phyloP scores from a whole-genome alignment of 768 basidiomycete genomes.

The Amanita brunnescens region DNA sequence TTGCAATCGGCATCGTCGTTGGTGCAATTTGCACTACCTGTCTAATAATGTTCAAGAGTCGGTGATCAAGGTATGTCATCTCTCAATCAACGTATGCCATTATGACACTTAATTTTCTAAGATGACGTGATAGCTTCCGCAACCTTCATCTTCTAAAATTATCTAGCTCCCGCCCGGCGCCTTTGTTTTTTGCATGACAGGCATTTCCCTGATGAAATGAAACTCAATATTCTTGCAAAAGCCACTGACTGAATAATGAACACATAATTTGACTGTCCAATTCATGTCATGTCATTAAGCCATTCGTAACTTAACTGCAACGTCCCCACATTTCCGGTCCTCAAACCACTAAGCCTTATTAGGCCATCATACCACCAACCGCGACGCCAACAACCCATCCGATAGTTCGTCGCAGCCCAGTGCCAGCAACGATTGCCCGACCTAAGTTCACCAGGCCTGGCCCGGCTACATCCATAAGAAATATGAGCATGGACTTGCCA shows the following conservation, averaged over 20 bases:
- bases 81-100: neutral
- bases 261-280: too few species aligned
- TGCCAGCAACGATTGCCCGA: conserved; percentile 29
- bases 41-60: neutral
- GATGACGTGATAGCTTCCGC: too few species aligned
- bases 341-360: neutral
- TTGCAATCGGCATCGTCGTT: conserved; percentile 29
- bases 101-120: neutral
- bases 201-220: neutral
- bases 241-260: too few species aligned
- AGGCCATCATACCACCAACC: conserved; percentile 32
- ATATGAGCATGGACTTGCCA: neutral
- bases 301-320: too few species aligned
- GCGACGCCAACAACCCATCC: conserved; percentile 35
- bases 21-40: conserved; percentile 29
- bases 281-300: too few species aligned
- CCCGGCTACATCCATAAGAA: conserved; percentile 34
- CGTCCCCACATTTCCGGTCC: too few species aligned
- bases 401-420: conserved; percentile 23
- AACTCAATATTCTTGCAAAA: too few species aligned
- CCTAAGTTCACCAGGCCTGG: conserved; percentile 58
- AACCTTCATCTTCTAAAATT: too few species aligned
- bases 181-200: too few species aligned
- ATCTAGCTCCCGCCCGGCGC: too few species aligned
- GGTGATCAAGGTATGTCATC: neutral